Evolutionary conservation across 495 filamentous ascomycete species (phyloP), one percentile per base, ranked within the genome.

Genomic region (Ramalina intermedia): DNA sequence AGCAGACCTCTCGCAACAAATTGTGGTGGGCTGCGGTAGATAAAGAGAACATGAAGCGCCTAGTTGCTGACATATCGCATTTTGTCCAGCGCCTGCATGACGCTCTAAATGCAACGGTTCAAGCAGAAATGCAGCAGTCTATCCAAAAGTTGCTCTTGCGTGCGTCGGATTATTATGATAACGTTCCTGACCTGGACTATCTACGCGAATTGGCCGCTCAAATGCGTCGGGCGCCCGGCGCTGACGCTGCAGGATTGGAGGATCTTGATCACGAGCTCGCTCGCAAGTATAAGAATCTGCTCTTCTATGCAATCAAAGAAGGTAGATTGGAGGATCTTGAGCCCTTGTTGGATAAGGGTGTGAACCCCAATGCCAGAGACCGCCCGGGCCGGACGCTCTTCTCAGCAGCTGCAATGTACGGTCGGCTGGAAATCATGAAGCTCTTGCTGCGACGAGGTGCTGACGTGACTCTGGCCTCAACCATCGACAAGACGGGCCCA

Each of bases 21-120:
- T 40, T 61, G 14, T 54, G 58, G 46, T 63, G 58, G 60, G 60
- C 60, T 12, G 49, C 51, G 14, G 46, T 58, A 1, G 58, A 64
- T 38, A 58, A 48, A 39, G 47, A 47, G 16, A 61, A 60, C 21
- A 29, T 64, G 18, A 37, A 56, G 47, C 18, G 14, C 16, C 51
- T 63, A 9, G 33, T 64, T 17, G 33, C 37, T 16, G 52, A 54
- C 38, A 55, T 53, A 42, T 37, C 54, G 6, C 23, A 36, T 50
- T 51, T 56, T 21, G 49, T 55, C 35, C 44, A 49, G 33, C 49
- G 48, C 24, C 26, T 55, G 37, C 48, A 55, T 43, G 49, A 51
- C 41, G 33, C 49, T 13, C 26, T 55, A 14, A 49, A 51, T n/a
- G 18, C 27, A 13, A 47, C 53, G 3, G 45, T 51, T 14, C 49